Evolutionary conservation across 495 filamentous ascomycete species (phyloP).

Genomic region (Bathelium albidoporum): DNA sequence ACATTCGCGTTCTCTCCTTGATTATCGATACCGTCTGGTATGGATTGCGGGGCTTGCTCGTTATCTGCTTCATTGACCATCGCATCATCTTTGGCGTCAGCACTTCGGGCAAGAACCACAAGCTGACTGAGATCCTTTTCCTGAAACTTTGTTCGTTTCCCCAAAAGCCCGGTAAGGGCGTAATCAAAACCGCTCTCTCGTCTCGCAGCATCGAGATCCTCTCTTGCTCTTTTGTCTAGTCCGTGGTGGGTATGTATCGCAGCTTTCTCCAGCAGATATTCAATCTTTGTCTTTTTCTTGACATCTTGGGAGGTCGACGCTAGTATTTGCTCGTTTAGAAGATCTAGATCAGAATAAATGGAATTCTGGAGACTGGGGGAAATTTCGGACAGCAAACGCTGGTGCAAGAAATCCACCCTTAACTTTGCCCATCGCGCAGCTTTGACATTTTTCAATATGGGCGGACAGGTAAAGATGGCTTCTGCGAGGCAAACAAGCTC

Average conservation of each 20-base stretch:
- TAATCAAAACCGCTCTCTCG: constrained; percentile 60
- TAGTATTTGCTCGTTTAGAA: constrained; percentile 37
- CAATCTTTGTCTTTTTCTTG: constrained; percentile 31
- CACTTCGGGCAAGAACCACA: constrained; percentile 78
- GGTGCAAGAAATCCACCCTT: constrained; percentile 74
- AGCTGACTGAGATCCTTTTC: constrained; percentile 81
- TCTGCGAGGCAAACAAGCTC: constrained; percentile 75
- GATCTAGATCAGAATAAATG: constrained; percentile 45
- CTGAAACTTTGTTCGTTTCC: constrained; percentile 90
- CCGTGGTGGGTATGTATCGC: constrained; percentile 79
- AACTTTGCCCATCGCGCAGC: constrained; percentile 40
- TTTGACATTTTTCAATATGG: constrained; percentile 33
- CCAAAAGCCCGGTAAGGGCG: constrained; percentile 72
- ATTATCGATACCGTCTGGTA: neutral
- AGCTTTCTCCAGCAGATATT: constrained; percentile 70
- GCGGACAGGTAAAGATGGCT: constrained; percentile 48
- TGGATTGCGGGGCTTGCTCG: no score
- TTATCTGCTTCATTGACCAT: neutral
- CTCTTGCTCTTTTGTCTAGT: constrained; percentile 62
- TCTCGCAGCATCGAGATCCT: constrained; percentile 58
- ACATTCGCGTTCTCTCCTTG: neutral
- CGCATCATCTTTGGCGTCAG: constrained; percentile 2
- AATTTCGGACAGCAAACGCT: constrained; percentile 72
- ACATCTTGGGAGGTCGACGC: constrained; percentile 17
- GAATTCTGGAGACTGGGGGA: constrained; percentile 52